A percentile compares a stretch with the other conserved stretches of the same genome.
Conservation (phyloP, 1,284 basidiomycete species). For the Neotropicomus parvogracilis region DNA sequence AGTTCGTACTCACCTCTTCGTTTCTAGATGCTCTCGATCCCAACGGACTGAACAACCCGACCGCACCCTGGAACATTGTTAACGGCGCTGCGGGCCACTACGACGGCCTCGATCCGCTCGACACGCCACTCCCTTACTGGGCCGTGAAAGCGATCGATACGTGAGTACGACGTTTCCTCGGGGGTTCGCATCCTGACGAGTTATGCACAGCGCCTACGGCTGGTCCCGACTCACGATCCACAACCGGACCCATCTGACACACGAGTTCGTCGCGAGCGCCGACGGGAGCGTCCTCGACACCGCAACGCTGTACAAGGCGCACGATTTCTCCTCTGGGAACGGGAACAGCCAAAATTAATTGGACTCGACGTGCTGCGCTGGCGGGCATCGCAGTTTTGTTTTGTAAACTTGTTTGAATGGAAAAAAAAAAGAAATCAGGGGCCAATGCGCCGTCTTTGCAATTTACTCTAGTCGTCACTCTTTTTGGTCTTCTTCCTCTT, state of each 20-base stretch:
- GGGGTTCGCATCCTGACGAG: background rate
- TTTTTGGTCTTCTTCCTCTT: too few relatives aligned
- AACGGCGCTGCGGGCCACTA: constrained; percentile 31
- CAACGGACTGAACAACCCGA: constrained; percentile 26
- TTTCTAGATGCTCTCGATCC: constrained; percentile 23
- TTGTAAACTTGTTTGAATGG: too few relatives aligned
- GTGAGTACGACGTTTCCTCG: constrained; percentile 12
- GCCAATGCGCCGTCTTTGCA: too few relatives aligned
- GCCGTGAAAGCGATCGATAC: constrained; percentile 11
- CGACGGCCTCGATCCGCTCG: constrained; percentile 28
- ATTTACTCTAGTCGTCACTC: too few relatives aligned
- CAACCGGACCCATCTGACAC: constrained; percentile 30
- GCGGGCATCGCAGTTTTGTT: too few relatives aligned
- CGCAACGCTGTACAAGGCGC: constrained; percentile 30
- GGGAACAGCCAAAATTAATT: background rate
- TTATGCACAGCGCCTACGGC: constrained; percentile 21
- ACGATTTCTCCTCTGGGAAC: constrained; percentile 11
- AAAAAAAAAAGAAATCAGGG: too few relatives aligned
- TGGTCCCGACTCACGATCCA: constrained; percentile 33
- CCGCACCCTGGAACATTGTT: constrained; percentile 29
- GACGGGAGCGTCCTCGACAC: constrained; percentile 26
- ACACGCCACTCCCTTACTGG: background rate
- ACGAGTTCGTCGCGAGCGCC: constrained; percentile 30
- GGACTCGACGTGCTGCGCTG: too few relatives aligned
- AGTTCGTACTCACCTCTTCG: background rate